phyloP scores from a whole-genome alignment of 1,284 basidiomycete genomes.

The Heimioporus punctisporus region DNA sequence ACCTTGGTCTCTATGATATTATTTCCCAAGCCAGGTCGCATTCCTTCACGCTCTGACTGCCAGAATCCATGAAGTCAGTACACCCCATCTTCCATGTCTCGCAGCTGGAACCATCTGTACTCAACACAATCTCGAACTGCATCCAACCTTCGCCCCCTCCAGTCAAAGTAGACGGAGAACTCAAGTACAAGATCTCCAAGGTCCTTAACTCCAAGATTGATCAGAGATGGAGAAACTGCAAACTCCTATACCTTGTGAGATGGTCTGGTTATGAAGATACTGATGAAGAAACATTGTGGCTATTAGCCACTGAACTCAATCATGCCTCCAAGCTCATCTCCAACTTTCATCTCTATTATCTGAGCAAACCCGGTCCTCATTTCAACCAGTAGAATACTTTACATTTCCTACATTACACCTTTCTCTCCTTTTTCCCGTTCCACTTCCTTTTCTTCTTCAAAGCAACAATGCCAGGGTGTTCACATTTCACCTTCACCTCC shows the following conservation, averaged over 20 bases:
- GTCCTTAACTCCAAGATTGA: constrained; percentile 4
- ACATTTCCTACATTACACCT: no score
- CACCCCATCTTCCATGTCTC: neutral
- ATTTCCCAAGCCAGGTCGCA: neutral
- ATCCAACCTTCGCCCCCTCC: neutral
- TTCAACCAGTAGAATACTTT: no score
- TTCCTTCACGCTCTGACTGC: neutral
- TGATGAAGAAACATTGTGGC: neutral
- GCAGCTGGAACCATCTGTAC: neutral
- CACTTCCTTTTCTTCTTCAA: no score
- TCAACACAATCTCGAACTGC: neutral
- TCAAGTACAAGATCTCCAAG: constrained; percentile 1
- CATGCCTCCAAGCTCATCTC: no score
- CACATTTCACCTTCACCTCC: no score
- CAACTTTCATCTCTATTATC: no score
- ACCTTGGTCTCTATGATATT: neutral
- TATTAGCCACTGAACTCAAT: no score
- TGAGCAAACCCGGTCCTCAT: no score
- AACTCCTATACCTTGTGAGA: neutral
- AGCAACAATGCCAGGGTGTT: no score
- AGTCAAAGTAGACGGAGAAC: no score
- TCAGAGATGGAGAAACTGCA: neutral
- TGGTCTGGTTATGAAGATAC: neutral
- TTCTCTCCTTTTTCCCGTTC: no score
- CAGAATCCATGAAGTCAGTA: neutral